Evolutionary conservation across 495 filamentous ascomycete genomes (phyloP).

Genomic region (Aspergillus ellipticus): DNA sequence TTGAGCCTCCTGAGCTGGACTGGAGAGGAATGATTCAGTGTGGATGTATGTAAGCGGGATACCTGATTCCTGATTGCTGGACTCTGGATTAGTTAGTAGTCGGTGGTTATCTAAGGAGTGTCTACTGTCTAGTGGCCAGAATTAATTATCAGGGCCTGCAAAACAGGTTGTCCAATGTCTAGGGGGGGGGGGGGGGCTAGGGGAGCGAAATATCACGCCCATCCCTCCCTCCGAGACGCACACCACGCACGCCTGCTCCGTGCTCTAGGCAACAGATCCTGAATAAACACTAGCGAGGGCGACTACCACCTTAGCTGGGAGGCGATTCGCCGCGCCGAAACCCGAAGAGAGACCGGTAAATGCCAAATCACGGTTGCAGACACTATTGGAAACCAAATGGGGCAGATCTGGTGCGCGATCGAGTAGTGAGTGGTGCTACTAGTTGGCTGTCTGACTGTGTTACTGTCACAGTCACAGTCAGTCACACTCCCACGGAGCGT

Average conservation of each 20-base stretch:
- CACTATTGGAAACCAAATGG: conserved; percentile 8
- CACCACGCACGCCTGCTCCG: background rate
- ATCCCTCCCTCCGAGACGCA: background rate
- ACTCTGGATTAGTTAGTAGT: too few species aligned
- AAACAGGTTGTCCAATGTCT: background rate
- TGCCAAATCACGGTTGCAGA: conserved; percentile 2
- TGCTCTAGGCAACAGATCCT: background rate
- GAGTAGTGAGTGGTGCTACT: background rate
- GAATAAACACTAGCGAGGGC: background rate
- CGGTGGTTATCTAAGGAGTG: too few species aligned
- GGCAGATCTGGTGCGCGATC: background rate
- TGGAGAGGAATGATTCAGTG: too few species aligned
- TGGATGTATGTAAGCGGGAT: too few species aligned
- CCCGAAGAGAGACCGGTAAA: background rate
- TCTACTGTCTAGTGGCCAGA: too few species aligned
- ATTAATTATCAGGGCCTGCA: background rate
- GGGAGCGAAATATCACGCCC: too few species aligned
- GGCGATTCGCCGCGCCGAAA: background rate
- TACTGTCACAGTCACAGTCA: too few species aligned
- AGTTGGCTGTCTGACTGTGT: background rate
- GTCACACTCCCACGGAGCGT: too few species aligned
- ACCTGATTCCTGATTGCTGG: too few species aligned
- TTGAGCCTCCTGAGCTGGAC: background rate
- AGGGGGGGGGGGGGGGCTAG: too few species aligned
- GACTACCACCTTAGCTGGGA: background rate